Percentiles rank a stretch among this genome's conserved stretches.
Evolutionary conservation across 108 stramenopile genomes (phyloP).

Genomic region (Skeletonema potamos): DNA sequence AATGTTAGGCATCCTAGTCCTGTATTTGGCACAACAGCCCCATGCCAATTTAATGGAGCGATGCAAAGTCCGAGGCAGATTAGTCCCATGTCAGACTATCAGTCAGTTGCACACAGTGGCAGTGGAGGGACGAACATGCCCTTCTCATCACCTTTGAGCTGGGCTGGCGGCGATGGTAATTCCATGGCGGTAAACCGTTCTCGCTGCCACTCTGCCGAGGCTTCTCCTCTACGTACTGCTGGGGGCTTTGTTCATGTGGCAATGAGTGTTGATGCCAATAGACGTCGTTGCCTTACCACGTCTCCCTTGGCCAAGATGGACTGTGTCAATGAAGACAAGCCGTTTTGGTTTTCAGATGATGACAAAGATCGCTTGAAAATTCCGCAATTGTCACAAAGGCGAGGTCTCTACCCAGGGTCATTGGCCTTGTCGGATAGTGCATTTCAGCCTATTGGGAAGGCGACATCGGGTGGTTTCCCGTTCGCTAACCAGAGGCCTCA

Average conservation of each 20-base stretch:
- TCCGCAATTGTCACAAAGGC: constrained; percentile 32
- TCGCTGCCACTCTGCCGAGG: constrained; percentile 40
- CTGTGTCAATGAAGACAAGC: constrained; percentile 47
- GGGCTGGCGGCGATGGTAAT: not conserved
- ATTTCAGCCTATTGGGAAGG: constrained; percentile 35
- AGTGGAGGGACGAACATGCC: constrained; percentile 13
- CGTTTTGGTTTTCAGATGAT: constrained; percentile 15
- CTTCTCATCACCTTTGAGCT: constrained; percentile 9
- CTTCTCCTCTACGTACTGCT: constrained; percentile 8
- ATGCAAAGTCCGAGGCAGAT: not conserved
- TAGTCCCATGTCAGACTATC: constrained; percentile 50
- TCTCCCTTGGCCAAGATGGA: constrained; percentile 62
- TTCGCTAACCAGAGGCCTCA: not conserved
- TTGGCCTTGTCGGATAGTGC: constrained; percentile 16
- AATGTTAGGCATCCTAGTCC: constrained; percentile 46
- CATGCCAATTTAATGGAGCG: constrained; percentile 16
- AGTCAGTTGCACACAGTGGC: constrained; percentile 11
- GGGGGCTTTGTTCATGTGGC: constrained; percentile 26
- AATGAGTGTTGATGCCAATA: constrained; percentile 39
- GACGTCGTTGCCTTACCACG: constrained; percentile 61
- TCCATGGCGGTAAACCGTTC: constrained; percentile 35
- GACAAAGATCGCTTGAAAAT: constrained; percentile 31
- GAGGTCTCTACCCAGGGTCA: not conserved
- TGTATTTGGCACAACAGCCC: constrained; percentile 27
- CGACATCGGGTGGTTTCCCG: not conserved